Evolutionary conservation across 768 basidiomycete species (phyloP).

Genomic region (Pleurotus tuoliensis): DNA sequence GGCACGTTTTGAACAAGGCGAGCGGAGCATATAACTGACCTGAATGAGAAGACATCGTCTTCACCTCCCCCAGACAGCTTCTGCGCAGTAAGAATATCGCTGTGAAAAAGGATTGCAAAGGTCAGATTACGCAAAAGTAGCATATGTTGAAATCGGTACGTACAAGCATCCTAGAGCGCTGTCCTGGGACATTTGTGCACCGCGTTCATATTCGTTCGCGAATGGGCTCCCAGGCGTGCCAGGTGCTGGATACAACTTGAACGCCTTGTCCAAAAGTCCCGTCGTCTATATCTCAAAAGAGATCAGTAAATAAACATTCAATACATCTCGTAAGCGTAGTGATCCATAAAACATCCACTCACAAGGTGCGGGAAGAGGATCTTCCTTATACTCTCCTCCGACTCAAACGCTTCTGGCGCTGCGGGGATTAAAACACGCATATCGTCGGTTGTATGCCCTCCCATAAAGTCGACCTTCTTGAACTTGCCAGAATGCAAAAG

Average conservation of each 20-base stretch:
- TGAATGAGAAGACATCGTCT: conserved; percentile 30
- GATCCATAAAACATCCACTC: neutral
- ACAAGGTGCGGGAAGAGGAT: conserved; percentile 27
- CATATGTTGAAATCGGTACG: conserved; percentile 5
- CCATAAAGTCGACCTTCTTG: conserved; percentile 28
- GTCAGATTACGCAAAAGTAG: neutral
- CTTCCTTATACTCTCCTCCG: conserved; percentile 34
- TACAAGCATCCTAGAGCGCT: conserved; percentile 42
- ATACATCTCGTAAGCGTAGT: too few relatives aligned
- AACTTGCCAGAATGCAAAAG: conserved; percentile 30
- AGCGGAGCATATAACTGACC: conserved; percentile 17
- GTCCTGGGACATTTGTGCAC: conserved; percentile 37
- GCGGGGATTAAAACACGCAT: conserved; percentile 36
- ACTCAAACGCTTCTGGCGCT: conserved; percentile 30
- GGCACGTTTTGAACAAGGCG: neutral
- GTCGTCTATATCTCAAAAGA: conserved; percentile 29
- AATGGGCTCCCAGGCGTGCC: conserved; percentile 30
- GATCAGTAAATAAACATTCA: too few relatives aligned
- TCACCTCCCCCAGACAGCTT: conserved; percentile 22
- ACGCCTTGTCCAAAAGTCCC: conserved; percentile 21
- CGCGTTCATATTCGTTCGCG: conserved; percentile 35
- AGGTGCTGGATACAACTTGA: conserved; percentile 35
- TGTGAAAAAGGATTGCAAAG: neutral
- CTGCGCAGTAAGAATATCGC: conserved; percentile 37
- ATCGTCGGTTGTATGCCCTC: conserved; percentile 40